These are phyloP conservation scores for Penicillium digitatum DNA, from an alignment of 2,329 filamentous ascomycete species.

Conservation along the genomic window DNA sequence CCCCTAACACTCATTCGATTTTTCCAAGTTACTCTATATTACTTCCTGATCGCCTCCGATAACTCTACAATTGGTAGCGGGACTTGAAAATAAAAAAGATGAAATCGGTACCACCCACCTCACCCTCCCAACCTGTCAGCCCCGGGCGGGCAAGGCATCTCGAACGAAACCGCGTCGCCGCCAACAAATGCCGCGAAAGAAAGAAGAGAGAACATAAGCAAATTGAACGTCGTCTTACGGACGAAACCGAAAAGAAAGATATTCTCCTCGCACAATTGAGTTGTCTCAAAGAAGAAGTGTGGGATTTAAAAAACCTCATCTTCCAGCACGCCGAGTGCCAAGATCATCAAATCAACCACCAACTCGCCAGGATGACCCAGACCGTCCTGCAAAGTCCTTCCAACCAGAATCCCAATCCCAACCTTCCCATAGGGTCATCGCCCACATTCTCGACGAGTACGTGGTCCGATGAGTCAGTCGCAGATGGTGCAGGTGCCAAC, in stretches of 20 bases:
- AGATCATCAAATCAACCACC: conserved; percentile 17
- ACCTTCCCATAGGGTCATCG: not conserved
- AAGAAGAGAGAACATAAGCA: conserved; percentile 21
- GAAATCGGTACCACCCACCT: not conserved
- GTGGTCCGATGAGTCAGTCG: conserved; percentile 14
- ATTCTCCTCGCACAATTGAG: conserved; percentile 14
- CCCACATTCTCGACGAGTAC: conserved; percentile 11
- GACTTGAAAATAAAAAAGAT: not conserved
- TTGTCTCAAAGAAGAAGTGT: conserved; percentile 18
- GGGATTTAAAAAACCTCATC: conserved; percentile 21
- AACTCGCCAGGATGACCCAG: conserved; percentile 19
- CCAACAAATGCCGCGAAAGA: conserved; percentile 22
- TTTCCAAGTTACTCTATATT: not conserved
- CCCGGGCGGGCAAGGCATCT: conserved; percentile 17
- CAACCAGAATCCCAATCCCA: not conserved
- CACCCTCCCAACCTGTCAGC: not conserved
- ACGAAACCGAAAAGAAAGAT: conserved; percentile 20
- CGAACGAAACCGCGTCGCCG: conserved; percentile 24
- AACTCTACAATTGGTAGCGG: not conserved
- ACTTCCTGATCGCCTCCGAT: not conserved
- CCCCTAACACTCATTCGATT: too few relatives aligned
- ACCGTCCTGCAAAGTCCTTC: not conserved
- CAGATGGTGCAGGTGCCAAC: not conserved
- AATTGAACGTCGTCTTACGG: conserved; percentile 13
- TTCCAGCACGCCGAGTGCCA: conserved; percentile 21